A percentile compares a stretch with the other conserved stretches of the same genome.
phyloP scores from a whole-genome alignment of 345 rosid species.

The Hibiscus trionum region DNA sequence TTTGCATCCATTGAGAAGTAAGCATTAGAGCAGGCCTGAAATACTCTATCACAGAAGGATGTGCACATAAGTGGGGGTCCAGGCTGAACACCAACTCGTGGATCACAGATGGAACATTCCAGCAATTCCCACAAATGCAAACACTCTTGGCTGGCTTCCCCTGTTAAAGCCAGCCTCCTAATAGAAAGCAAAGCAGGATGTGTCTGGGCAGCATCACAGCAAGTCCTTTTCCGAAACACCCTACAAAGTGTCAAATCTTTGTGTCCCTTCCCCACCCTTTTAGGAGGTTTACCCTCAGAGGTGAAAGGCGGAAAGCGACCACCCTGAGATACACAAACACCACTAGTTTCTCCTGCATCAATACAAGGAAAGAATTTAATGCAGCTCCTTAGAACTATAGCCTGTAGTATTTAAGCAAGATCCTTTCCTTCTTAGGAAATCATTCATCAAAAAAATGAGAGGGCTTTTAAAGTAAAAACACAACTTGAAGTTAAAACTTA shows the following conservation, averaged over 20 bases:
- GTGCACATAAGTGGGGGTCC: constrained; percentile 80
- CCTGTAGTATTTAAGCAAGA: not conserved
- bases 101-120: constrained; percentile 98
- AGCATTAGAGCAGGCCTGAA: constrained; percentile 68
- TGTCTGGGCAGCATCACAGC: constrained; percentile 82
- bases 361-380: not conserved
- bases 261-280: constrained; percentile 54
- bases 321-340: constrained; percentile 79
- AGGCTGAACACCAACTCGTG: constrained; percentile 63
- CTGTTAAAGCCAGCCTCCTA: constrained; percentile 71
- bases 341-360: constrained; percentile 35
- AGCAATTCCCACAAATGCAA: constrained; percentile 69
- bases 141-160: constrained; percentile 77
- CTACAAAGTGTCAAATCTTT: constrained; percentile 79
- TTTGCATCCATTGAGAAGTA: constrained; percentile 78
- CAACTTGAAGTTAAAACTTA: not conserved
- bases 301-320: constrained; percentile 72
- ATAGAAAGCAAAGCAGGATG: constrained; percentile 70
- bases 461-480: not conserved
- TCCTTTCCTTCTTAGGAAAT: not conserved
- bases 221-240: constrained; percentile 71
- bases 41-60: constrained; percentile 70
- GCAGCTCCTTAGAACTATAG: not conserved
- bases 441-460: not conserved
- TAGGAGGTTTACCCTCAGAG: constrained; percentile 75